phyloP scores from a whole-genome alignment of 2,329 filamentous ascomycete species.

The Alternaria novae-zelandiae region DNA sequence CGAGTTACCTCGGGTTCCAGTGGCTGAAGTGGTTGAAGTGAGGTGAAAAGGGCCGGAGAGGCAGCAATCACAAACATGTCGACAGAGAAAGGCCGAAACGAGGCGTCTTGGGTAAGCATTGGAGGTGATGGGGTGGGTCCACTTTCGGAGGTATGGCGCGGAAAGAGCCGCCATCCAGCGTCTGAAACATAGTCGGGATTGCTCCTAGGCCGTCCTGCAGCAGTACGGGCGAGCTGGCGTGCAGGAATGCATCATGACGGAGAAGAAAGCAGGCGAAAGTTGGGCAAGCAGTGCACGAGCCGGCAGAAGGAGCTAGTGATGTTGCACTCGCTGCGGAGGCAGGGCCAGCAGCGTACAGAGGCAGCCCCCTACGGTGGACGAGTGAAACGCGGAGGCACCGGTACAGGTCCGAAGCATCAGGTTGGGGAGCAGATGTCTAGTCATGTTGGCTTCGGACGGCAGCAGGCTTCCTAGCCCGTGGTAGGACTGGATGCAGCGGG shows the following conservation, averaged over 20 bases:
- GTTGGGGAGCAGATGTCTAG: neutral
- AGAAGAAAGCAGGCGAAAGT: neutral
- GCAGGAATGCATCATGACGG: neutral
- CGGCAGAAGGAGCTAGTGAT: conserved; percentile 7
- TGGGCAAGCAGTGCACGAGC: conserved; percentile 7
- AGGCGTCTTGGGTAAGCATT: conserved; percentile 1
- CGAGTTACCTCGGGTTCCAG: neutral
- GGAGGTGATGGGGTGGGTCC: conserved; percentile 4
- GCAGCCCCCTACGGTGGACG: neutral
- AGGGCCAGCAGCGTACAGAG: conserved; percentile 3
- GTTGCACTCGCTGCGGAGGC: conserved; percentile 6
- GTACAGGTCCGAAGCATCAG: neutral
- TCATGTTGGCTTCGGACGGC: conserved; percentile 1
- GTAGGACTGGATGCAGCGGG: conserved; percentile 1
- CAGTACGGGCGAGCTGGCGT: neutral
- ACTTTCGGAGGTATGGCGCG: conserved; percentile 17
- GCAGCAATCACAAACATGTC: neutral
- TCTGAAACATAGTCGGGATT: conserved; percentile 7
- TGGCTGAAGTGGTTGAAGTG: neutral
- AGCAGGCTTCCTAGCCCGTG: neutral
- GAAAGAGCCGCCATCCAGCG: conserved; percentile 14
- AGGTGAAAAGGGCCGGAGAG: conserved; percentile 1
- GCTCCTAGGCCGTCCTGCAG: neutral
- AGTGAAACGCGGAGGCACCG: conserved; percentile 12
- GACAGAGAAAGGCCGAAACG: neutral